Conservation (phyloP, 306 rosid species). For the Fagus sylvatica region DNA sequence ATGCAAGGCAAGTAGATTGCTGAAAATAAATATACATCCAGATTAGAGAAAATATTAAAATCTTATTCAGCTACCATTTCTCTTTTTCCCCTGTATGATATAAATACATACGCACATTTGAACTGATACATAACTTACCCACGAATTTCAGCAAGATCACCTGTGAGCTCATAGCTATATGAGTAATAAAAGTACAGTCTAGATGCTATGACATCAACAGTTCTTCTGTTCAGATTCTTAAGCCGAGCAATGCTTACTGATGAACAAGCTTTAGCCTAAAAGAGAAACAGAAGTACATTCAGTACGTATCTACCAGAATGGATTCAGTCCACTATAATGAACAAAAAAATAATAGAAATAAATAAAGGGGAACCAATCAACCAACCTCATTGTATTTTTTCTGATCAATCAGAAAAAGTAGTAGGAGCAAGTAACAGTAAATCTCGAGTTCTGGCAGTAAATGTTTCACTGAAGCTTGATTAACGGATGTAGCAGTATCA, state of each 20-base stretch:
- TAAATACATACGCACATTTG: too few relatives aligned
- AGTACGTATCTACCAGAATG: background rate
- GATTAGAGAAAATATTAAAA: background rate
- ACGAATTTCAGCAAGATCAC: constrained; percentile 89
- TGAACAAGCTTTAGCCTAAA: constrained; percentile 87
- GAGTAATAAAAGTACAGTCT: constrained; percentile 88
- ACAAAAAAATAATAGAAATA: background rate
- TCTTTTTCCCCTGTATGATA: too few relatives aligned
- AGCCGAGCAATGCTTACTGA: constrained; percentile 83
- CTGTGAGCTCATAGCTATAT: constrained; percentile 81
- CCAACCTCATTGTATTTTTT: constrained; percentile 79
- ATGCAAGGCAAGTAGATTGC: constrained; percentile 86
- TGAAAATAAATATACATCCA: constrained; percentile 34
- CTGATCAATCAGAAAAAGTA: constrained; percentile 91
- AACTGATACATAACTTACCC: constrained; percentile 54
- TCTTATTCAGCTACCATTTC: too few relatives aligned
- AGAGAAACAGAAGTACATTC: background rate
- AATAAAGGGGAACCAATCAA: background rate
- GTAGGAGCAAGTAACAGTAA: constrained; percentile 73
- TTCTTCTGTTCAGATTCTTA: constrained; percentile 83
- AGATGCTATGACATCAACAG: constrained; percentile 89
- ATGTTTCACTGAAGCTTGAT: constrained; percentile 64
- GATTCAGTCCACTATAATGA: background rate
- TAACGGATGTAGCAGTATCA: constrained; percentile 73
- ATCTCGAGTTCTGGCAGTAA: constrained; percentile 90